Evolutionary conservation across 352 stramenopile genomes (phyloP), one percentile per base, ranked within the genome.

Genomic region (Phytopythium vexans): DNA sequence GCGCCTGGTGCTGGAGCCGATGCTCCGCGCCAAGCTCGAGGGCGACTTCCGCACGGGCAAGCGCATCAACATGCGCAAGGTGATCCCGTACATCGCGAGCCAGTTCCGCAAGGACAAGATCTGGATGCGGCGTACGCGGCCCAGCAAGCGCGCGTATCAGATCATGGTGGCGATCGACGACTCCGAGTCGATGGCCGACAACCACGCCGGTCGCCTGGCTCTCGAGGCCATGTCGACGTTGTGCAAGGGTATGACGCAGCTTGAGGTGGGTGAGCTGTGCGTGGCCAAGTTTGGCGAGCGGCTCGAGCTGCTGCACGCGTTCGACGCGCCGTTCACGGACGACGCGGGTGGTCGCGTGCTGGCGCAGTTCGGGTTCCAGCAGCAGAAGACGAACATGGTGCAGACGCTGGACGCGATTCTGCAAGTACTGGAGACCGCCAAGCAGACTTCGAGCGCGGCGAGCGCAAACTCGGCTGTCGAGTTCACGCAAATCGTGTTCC

Each of bases 101-200:
- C 95, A 98, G 57, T 99, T 99, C 74, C 84, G 97, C 33, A 99
- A 99, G 70, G 98, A 99, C 76, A 99, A 99, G 72, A 99, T 99
- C 64, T 99, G 97, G 97, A 82, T 99, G 51, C 85, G 97, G 32
- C 84, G 98, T 40, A 99, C 97, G 32, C 98, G 99, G 56, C 97
- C 97, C 32, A 97, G 90, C 5, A 99, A 99, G 69, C 82, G 97
- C 32, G 89, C 98, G 62, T 99, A 99, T 72, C 91, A 99, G 67
- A 91, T 99, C 11, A 92, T 99, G 72, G 72, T 99, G 36, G 97
- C 96, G 4, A 98, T 99, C 41, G 98, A 99, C 73, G 94, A 99
- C 76, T 99, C 97, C 6, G 91, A 98, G 72, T 99, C 96, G 15
- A 99, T 99, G 98, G 82, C 88, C 21, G 97, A 99, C 68, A 98